These are phyloP conservation scores for Didymella sp. DNA, from an alignment of 2,329 filamentous ascomycete species.

Conservation along the genomic window DNA sequence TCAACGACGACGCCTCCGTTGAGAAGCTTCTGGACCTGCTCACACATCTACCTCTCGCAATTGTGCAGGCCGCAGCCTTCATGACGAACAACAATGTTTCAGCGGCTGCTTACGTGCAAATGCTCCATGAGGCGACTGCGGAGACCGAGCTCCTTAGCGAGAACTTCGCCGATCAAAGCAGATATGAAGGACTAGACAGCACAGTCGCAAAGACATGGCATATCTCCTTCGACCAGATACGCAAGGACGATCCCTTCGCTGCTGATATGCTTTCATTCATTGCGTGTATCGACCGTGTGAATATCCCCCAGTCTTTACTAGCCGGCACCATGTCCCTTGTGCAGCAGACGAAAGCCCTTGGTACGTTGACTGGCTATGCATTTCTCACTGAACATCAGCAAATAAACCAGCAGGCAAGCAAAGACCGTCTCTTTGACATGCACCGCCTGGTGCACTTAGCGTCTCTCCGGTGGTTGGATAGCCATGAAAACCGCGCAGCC, in stretches of 20 bases:
- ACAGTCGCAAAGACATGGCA: conserved; percentile 49
- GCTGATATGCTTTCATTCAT: conserved; percentile 48
- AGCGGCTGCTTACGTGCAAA: conserved; percentile 20
- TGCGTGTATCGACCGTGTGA: conserved; percentile 41
- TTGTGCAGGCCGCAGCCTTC: conserved; percentile 21
- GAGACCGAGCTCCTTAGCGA: conserved; percentile 40
- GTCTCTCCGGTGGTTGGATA: conserved; percentile 41
- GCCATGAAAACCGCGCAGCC: conserved; percentile 18
- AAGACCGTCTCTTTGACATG: conserved; percentile 33
- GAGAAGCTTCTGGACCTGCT: conserved; percentile 41
- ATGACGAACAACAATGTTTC: conserved; percentile 38
- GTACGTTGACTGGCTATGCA: conserved; percentile 44
- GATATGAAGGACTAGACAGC: conserved; percentile 42
- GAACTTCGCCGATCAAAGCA: conserved; percentile 42
- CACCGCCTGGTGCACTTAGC: conserved; percentile 48
- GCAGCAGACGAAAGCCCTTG: conserved; percentile 38
- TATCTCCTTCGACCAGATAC: conserved; percentile 50
- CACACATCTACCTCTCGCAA: conserved; percentile 23
- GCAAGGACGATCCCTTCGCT: conserved; percentile 38
- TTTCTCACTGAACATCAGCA: conserved; percentile 35
- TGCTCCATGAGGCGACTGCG: conserved; percentile 32
- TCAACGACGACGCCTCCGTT: conserved; percentile 20
- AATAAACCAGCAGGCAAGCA: conserved; percentile 1
- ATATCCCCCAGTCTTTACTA: conserved; percentile 47
- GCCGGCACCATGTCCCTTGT: conserved; percentile 28